Evolutionary conservation across 2,329 filamentous ascomycete genomes (phyloP).

Genomic region (Pyricularia grisea): DNA sequence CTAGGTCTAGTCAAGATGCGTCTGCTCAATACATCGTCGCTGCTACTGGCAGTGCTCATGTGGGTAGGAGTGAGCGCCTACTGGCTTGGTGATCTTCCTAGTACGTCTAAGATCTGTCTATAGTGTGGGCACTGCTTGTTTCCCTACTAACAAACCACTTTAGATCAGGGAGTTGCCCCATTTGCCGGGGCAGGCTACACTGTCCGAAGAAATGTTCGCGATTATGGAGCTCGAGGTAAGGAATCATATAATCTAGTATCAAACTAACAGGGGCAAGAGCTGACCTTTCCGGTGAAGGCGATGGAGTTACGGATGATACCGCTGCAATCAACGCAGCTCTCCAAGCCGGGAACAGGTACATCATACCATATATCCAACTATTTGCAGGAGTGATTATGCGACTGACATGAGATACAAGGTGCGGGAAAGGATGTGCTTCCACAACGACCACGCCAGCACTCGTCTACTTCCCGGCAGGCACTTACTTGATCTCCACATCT

Average conservation of each 20-base stretch:
- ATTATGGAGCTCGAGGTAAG: conserved; percentile 3
- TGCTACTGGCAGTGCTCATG: conserved; percentile 19
- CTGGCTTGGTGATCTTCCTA: conserved; percentile 21
- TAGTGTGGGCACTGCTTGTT: neutral
- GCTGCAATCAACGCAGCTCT: conserved; percentile 35
- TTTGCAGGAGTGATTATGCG: neutral
- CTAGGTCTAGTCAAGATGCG: conserved; percentile 1
- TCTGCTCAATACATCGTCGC: conserved; percentile 5
- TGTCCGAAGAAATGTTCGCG: conserved; percentile 3
- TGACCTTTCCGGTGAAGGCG: conserved; percentile 17
- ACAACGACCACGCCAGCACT: conserved; percentile 29
- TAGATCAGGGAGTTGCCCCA: conserved; percentile 33
- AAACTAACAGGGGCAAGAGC: neutral
- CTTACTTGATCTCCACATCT: conserved; percentile 61
- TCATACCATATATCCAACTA: neutral
- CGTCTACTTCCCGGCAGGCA: conserved; percentile 38
- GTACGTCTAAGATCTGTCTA: conserved; percentile 9
- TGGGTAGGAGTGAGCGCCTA: conserved; percentile 17
- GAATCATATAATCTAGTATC: neutral
- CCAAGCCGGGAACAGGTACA: conserved; percentile 23
- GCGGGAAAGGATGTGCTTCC: conserved; percentile 29
- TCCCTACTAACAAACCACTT: conserved; percentile 4
- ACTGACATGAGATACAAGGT: conserved; percentile 11
- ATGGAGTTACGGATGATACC: conserved; percentile 35
- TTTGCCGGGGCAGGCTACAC: conserved; percentile 22